Conservation (phyloP, 202 grass and related monocot species). For the Setaria italica region DNA sequence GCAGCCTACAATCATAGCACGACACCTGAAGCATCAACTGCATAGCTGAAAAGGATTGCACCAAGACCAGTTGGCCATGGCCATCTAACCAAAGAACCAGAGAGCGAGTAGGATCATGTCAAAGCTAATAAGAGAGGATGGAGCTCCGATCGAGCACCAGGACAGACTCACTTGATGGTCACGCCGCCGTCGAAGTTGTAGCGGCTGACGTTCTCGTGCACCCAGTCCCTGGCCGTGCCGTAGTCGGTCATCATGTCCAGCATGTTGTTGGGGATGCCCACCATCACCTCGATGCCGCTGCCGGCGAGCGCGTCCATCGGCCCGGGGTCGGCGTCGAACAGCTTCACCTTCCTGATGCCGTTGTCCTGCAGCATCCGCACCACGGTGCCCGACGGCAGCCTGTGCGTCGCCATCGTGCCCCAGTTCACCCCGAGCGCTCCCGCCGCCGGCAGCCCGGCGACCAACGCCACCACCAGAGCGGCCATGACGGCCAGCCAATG, state of each 20-base stretch:
- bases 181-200: constrained; percentile 89
- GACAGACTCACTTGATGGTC: constrained; percentile 77
- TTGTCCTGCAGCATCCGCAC: constrained; percentile 87
- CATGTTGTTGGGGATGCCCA: constrained; percentile 83
- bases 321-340: constrained; percentile 82
- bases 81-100: neutral
- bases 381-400: constrained; percentile 70
- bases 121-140: no score
- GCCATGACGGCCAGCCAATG: neutral
- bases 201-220: constrained; percentile 69
- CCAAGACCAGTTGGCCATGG: neutral
- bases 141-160: neutral
- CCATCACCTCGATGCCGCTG: constrained; percentile 74
- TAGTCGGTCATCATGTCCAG: constrained; percentile 84
- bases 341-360: constrained; percentile 85
- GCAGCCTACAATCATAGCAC: neutral
- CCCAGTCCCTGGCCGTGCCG: constrained; percentile 79
- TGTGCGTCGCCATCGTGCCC: constrained; percentile 83
- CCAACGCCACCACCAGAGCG: neutral
- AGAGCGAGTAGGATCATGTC: neutral
- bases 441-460: constrained; percentile 10
- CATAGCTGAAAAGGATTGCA: constrained; percentile 2
- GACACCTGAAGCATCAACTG: neutral
- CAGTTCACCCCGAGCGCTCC: constrained; percentile 88
- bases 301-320: constrained; percentile 73